Percentiles rank a stretch among this genome's conserved stretches.
These are phyloP conservation scores for Rhododendron simsii DNA, from an alignment of 148 eudicot genomes.

Conservation along the genomic window DNA sequence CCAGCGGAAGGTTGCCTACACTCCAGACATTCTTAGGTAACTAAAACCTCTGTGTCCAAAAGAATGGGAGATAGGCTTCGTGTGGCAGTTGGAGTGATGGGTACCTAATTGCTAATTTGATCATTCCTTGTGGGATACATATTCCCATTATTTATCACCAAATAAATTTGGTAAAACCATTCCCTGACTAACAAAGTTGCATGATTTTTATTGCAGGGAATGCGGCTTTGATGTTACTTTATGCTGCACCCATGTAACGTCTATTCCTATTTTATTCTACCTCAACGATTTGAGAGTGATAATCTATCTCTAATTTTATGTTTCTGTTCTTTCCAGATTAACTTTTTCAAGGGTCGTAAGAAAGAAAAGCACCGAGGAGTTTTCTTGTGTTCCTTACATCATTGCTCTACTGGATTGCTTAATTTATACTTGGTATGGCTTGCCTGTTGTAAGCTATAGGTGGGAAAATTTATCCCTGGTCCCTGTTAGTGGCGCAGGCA, in stretches of 20 bases:
- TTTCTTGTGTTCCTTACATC: constrained; percentile 68
- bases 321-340: constrained; percentile 34
- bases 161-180: not conserved
- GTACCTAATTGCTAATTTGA: constrained; percentile 28
- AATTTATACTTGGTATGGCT: constrained; percentile 77
- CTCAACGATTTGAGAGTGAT: not conserved
- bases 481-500: constrained; percentile 57
- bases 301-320: not conserved
- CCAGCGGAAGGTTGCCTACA: constrained; percentile 1
- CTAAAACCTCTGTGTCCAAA: not conserved
- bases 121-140: not conserved
- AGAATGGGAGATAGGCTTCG: constrained; percentile 54
- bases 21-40: not conserved
- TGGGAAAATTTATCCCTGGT: constrained; percentile 69
- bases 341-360: constrained; percentile 57
- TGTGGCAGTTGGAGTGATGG: constrained; percentile 57
- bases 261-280: not conserved
- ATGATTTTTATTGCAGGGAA: constrained; percentile 55
- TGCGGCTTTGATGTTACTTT: constrained; percentile 66
- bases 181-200: not conserved
- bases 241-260: constrained; percentile 65
- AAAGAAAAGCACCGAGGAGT: constrained; percentile 68
- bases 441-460: constrained; percentile 59
- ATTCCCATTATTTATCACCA: not conserved
- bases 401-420: constrained; percentile 53